phyloP scores from a whole-genome alignment of 2,329 filamentous ascomycete genomes.

The Aspergillus fumigatiaffinis region DNA sequence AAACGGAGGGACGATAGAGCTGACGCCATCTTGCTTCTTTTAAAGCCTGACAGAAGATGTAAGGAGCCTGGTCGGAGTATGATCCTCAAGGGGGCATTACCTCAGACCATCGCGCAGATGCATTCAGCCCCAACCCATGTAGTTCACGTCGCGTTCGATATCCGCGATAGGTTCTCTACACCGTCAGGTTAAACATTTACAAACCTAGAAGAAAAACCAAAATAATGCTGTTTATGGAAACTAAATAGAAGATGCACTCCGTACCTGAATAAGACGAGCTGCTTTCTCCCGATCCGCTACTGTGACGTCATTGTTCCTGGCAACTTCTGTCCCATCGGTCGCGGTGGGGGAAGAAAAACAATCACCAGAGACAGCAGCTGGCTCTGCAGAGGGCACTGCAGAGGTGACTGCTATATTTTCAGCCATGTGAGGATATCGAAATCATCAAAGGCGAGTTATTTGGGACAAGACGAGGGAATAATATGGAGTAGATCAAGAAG shows the following conservation, averaged over 20 bases:
- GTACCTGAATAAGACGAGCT: background rate
- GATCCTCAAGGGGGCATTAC: slow-evolving; percentile 36
- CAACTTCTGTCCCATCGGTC: background rate
- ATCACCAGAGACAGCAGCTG: background rate
- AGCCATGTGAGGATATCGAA: too few relatives aligned
- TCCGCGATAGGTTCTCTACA: slow-evolving; percentile 70
- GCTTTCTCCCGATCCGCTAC: background rate
- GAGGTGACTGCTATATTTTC: too few relatives aligned
- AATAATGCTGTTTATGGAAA: background rate
- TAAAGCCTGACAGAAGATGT: slow-evolving; percentile 38
- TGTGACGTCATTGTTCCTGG: background rate
- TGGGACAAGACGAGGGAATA: too few relatives aligned
- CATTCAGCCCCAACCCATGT: slow-evolving; percentile 63
- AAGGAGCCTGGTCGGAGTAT: background rate
- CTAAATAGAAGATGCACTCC: background rate
- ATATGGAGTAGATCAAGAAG: too few relatives aligned
- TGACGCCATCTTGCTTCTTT: slow-evolving; percentile 56
- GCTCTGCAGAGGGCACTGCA: too few relatives aligned
- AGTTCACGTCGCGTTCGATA: slow-evolving; percentile 70
- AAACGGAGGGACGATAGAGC: slow-evolving; percentile 36
- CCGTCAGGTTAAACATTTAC: background rate
- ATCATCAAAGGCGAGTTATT: too few relatives aligned
- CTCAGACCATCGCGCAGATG: slow-evolving; percentile 68
- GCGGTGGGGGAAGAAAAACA: background rate
- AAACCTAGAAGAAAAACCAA: background rate